Evolutionary conservation across 257 asterid genomes (phyloP).

Genomic region (Solanum appendiculatum): DNA sequence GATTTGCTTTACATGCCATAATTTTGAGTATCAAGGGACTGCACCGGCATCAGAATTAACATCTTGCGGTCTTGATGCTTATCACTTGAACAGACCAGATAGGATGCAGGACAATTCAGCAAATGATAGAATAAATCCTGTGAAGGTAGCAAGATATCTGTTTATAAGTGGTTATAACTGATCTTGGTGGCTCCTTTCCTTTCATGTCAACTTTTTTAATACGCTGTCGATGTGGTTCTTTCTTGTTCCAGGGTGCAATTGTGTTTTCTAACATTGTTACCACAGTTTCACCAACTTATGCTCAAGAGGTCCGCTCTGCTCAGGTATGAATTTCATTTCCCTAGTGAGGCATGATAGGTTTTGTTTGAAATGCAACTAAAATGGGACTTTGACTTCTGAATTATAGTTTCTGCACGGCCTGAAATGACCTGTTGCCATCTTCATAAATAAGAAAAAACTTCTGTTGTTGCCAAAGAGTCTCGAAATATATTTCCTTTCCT

Average conservation of each 20-base stretch:
- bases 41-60: conserved; percentile 79
- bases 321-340: conserved; percentile 45
- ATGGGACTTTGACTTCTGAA: background rate
- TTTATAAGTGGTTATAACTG: background rate
- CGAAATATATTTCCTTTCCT: background rate
- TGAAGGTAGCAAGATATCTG: conserved; percentile 45
- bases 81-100: conserved; percentile 78
- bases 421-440: background rate
- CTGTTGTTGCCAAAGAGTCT: background rate
- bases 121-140: conserved; percentile 68
- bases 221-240: background rate
- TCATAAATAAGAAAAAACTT: background rate
- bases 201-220: background rate
- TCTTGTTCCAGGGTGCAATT: conserved; percentile 77
- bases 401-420: background rate
- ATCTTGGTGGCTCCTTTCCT: background rate
- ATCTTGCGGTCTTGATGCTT: conserved; percentile 91
- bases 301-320: conserved; percentile 74
- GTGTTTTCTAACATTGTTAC: conserved; percentile 95
- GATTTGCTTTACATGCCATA: conserved; percentile 97
- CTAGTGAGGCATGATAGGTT: background rate
- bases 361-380: background rate
- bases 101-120: conserved; percentile 94
- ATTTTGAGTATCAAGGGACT: conserved; percentile 97
- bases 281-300: conserved; percentile 96